phyloP scores from a whole-genome alignment of 1,284 basidiomycete species.

The Macrocystidia cucumis region DNA sequence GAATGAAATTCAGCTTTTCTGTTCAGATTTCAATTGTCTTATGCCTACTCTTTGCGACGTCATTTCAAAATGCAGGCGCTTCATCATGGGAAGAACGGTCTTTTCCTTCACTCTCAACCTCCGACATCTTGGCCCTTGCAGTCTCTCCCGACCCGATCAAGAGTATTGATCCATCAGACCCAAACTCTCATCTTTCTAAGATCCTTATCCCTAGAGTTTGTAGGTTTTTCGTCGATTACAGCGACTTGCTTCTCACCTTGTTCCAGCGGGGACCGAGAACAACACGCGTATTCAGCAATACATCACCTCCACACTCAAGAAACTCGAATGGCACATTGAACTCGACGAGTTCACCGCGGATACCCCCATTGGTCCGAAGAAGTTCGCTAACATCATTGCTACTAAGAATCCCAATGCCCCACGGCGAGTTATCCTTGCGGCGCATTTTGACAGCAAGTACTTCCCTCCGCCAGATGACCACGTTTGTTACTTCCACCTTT shows the following conservation, averaged over 20 bases:
- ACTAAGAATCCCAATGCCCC: constrained; percentile 88
- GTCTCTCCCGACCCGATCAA: constrained; percentile 52
- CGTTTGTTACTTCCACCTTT: constrained; percentile 34
- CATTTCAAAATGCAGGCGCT: constrained; percentile 21
- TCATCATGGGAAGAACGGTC: constrained; percentile 31
- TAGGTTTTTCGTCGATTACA: constrained; percentile 28
- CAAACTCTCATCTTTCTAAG: constrained; percentile 69
- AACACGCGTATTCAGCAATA: constrained; percentile 77
- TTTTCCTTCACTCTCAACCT: constrained; percentile 40
- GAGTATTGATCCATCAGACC: constrained; percentile 57
- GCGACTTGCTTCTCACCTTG: neutral
- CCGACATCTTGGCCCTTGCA: constrained; percentile 44
- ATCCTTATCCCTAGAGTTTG: constrained; percentile 78
- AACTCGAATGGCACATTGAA: constrained; percentile 81
- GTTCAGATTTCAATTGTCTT: constrained; percentile 12
- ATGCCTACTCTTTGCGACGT: constrained; percentile 15
- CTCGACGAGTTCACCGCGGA: constrained; percentile 69
- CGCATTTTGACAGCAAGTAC: constrained; percentile 96
- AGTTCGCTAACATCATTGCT: constrained; percentile 89
- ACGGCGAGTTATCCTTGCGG: constrained; percentile 79
- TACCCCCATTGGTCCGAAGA: constrained; percentile 82
- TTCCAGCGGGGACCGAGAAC: constrained; percentile 64
- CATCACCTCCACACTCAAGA: constrained; percentile 60
- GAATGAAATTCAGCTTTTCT: too few relatives aligned
- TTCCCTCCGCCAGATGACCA: constrained; percentile 69